Evolutionary conservation across 2,329 filamentous ascomycete genomes (phyloP), one percentile per base, ranked within the genome.

Genomic region (Pseudogymnoascus sp.): DNA sequence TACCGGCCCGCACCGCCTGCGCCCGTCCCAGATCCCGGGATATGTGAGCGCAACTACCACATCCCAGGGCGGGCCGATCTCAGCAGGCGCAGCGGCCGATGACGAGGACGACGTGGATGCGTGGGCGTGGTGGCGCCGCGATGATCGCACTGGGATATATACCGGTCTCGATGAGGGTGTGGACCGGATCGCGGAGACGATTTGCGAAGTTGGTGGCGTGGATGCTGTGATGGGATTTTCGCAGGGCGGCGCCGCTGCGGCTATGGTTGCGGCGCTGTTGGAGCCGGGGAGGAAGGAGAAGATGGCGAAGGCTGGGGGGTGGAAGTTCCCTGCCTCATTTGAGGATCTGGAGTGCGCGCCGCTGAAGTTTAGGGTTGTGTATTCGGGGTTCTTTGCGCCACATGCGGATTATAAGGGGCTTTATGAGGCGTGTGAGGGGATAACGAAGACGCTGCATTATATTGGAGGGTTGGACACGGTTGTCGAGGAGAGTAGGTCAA

Each of bases 381-480:
- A 96, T 75, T 89, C 86, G 16, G 92, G 91, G 0, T 96, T 96
- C 73, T 83, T 79, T 37, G 85, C 89, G 0, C 78, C 83, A 1
- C 82, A 85, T 39, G 75, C 79, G 14, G 76, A 83, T 45, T 86
- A 96, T 72, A 74, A 74, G 40, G 90, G 84, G 62, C 86, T 90
- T 66, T 96, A 91, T 72, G 83, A 90, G 69, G 91, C 90, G 14
- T 54, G 26, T 12, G 81, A 83, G 73, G 87, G 97, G 65, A 75
- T 73, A 66, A 96, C 93, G 65, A 90, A 91, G 0, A 85, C 89
- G 66, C 74, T 96, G 75, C 91, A 96, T 77, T 88, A 92, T 69
- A 74, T 96, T 26, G 93, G 93, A 0, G 88, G 86, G 62, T 78
- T 96, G 69, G 93, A 97, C 77, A 91, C 88, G 2, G 90, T 97